These are phyloP conservation scores for Camelina neglecta DNA, from an alignment of 345 rosid genomes.

Conservation along the genomic window DNA sequence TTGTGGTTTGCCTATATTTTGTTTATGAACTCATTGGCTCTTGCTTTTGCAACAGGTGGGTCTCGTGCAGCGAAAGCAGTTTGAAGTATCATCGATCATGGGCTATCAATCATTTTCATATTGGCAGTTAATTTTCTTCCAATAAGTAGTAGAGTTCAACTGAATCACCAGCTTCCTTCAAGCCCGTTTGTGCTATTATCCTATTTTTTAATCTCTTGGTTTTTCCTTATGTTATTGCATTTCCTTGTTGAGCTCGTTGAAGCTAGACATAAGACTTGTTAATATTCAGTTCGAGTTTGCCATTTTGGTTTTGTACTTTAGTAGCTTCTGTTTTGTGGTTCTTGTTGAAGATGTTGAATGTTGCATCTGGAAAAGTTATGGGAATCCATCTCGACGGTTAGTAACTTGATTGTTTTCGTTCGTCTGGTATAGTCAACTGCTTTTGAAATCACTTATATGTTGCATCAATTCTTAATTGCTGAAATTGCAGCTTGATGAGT, in stretches of 20 bases:
- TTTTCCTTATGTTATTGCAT: not conserved
- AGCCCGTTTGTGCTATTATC: conserved; percentile 16
- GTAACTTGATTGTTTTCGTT: not conserved
- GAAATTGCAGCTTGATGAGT: not conserved
- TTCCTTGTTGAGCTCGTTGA: conserved; percentile 6
- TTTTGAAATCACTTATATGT: not conserved
- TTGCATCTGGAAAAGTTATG: not conserved
- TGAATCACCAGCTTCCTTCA: conserved; percentile 18
- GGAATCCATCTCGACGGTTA: not conserved
- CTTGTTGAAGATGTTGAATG: not conserved
- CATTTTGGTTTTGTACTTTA: conserved; percentile 5
- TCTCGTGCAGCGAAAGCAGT: conserved; percentile 23
- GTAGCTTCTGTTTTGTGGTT: not conserved
- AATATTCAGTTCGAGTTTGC: conserved; percentile 19
- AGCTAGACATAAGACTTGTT: conserved; percentile 30
- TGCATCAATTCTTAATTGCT: not conserved
- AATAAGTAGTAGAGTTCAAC: conserved; percentile 36
- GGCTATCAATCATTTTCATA: conserved; percentile 15
- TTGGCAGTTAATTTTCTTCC: conserved; percentile 3
- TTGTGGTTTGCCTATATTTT: not conserved
- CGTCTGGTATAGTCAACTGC: not conserved
- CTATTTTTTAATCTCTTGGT: not conserved
- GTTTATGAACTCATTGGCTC: conserved; percentile 17
- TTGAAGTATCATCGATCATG: conserved; percentile 26
- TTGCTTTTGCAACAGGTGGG: conserved; percentile 34